Evolutionary conservation across 139 green algal genomes (phyloP), one percentile per base, ranked within the genome.

Genomic region (Chlorella sp.): DNA sequence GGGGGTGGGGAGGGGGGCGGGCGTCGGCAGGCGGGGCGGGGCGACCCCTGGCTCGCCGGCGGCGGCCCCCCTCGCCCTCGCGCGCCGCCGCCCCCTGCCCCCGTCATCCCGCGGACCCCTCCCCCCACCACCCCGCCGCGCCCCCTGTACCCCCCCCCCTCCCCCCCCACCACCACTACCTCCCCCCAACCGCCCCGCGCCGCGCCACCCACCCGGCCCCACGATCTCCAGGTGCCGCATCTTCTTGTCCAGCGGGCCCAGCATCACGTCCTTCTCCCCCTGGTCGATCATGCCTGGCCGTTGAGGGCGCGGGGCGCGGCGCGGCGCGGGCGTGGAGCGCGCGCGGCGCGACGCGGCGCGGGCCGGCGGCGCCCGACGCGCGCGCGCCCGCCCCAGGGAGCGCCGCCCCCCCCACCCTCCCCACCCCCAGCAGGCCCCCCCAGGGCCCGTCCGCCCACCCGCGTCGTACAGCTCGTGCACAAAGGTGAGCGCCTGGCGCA

Each of bases 401-500:
- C n/a, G n/a, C n/a, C n/a, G n/a, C n/a, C n/a, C n/a, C n/a, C n/a
- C n/a, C n/a, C n/a, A n/a, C n/a, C n/a, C n/a, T n/a, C n/a, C n/a
- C n/a, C n/a, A n/a, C n/a, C n/a, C n/a, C n/a, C n/a, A n/a, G n/a
- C n/a, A n/a, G n/a, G n/a, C n/a, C n/a, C n/a, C n/a, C n/a, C n/a
- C n/a, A n/a, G n/a, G n/a, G n/a, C n/a, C 23, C 60, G 43, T 43
- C 4, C 27, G 63, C 75, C 50, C 55, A 71, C 77, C 86, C 8
- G 83, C 77, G 41, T 87, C 79, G 35, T 77, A 85, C 76, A 95
- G 80, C 76, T 93, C 82, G 41, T 90, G 65, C 15, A 97, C 79
- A 76, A 95, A 97, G n/a, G 76, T 66, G 35, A 83, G 48, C 82
- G 96, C 92, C 76, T 94, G 87, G 21, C 84, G 79, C 43, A 97